Base-by-base conservation (phyloP, 208 protist genomes). In the Porcisia hertigi region DNA sequence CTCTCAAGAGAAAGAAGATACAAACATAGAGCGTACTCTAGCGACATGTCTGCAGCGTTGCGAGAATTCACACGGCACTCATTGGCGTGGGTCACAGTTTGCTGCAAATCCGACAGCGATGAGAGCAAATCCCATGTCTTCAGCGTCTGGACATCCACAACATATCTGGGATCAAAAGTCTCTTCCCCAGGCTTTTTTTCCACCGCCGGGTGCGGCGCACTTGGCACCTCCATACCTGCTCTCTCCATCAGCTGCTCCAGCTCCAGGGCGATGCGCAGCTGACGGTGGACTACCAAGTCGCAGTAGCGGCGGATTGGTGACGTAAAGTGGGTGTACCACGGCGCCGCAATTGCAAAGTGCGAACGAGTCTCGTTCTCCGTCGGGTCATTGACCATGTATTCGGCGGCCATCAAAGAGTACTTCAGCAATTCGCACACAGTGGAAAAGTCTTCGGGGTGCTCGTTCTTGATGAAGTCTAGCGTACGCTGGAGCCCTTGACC, bases 321-420 rank as follows among this genome's bases (percentile, higher is more conserved):
- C 25, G 96, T 98, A 75, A 98, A 98, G 83, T 98, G 97, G 20
- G 95, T 98, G 84, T 98, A 98, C 78, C 94, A 93, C 45, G 85
- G 81, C 66, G 93, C 64, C 5, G 84, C 93, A 45, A 98, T 83
- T 39, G 94, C 97, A 73, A 92, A 98, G 88, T 98, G 97, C n/a
- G 82, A 81, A 41, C 85, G 87, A 58, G 67, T 75, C 55, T 73
- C 66, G 8, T 75, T 81, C 36, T 66, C 67, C 0, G 75, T 47
- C 11, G 86, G 84, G 65, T 86, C 90, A 57, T 93, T 96, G 6
- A 74, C 85, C 49, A 97, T 79, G 73, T 98, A 98, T 78, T 89
- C 77, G 0, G 97, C 95, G 11, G 82, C 76, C 36, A 83, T 74
- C 85, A 98, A 83, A 23, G 79, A 85, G 71, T 86, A 92, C 67